Conservation (phyloP, 2,329 filamentous ascomycete genomes). For the Trichophyton schoenleinii region DNA sequence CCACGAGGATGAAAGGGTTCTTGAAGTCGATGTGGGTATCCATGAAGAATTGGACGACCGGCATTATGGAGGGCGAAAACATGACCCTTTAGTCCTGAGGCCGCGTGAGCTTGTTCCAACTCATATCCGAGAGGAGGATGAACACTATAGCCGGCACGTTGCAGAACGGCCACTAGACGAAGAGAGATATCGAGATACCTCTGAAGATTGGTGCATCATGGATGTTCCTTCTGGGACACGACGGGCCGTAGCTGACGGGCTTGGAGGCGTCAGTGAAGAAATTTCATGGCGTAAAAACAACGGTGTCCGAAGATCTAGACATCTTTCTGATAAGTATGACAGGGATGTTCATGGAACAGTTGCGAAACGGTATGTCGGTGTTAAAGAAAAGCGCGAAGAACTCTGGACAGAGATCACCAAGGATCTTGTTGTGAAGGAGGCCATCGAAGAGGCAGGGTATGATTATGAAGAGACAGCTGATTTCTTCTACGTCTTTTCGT, state of each 20-base stretch:
- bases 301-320: constrained; percentile 61
- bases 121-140: constrained; percentile 33
- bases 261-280: constrained; percentile 55
- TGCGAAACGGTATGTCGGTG: constrained; percentile 33
- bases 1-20: constrained; percentile 55
- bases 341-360: constrained; percentile 24
- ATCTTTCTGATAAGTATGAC: constrained; percentile 55
- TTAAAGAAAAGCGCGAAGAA: constrained; percentile 38
- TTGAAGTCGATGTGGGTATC: constrained; percentile 21
- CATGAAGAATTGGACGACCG: constrained; percentile 35
- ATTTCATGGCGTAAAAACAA: constrained; percentile 69
- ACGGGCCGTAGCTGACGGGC: constrained; percentile 68
- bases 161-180: constrained; percentile 56
- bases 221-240: constrained; percentile 76
- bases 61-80: neutral
- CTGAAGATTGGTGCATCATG: constrained; percentile 66
- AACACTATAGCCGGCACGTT: constrained; percentile 55
- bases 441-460: constrained; percentile 73
- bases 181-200: constrained; percentile 62
- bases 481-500: constrained; percentile 89
- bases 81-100: neutral
- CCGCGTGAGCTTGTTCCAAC: constrained; percentile 13
- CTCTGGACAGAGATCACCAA: constrained; percentile 98
- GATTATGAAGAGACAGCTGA: constrained; percentile 79
- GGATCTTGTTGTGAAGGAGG: constrained; percentile 74